Evolutionary conservation across 108 stramenopile species (phyloP).

Genomic region (Tribonema minus): DNA sequence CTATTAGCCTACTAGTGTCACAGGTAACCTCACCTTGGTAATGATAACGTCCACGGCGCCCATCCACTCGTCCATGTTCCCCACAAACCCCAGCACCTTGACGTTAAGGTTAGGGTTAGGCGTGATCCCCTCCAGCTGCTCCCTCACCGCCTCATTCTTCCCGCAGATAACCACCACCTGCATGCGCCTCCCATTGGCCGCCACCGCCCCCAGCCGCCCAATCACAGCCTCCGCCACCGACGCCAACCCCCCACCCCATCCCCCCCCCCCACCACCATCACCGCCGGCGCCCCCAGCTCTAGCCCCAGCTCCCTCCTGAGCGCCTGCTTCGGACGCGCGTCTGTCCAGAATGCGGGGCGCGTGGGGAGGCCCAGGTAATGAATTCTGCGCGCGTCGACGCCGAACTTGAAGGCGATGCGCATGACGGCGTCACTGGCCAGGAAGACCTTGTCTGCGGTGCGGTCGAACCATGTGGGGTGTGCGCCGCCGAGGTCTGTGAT

Average conservation of each 20-base stretch:
- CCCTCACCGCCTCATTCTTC: constrained; percentile 71
- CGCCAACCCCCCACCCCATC: constrained; percentile 91
- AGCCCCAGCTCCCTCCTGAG: constrained; percentile 37
- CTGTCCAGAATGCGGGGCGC: constrained; percentile 47
- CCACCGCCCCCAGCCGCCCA: constrained; percentile 58
- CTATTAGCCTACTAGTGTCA: too few species aligned
- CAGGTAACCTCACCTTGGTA: constrained; percentile 66
- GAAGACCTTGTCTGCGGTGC: constrained; percentile 44
- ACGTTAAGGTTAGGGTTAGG: too few species aligned
- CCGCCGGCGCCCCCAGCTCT: constrained; percentile 47
- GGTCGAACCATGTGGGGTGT: constrained; percentile 49
- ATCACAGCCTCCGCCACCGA: constrained; percentile 72
- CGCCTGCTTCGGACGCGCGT: constrained; percentile 9
- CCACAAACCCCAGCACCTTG: constrained; percentile 77
- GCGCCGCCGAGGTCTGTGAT: constrained; percentile 51
- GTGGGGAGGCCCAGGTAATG: constrained; percentile 40
- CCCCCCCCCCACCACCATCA: constrained; percentile 88
- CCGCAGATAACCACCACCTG: constrained; percentile 90
- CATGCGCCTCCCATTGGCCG: not conserved
- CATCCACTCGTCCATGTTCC: constrained; percentile 96
- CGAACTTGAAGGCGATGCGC: constrained; percentile 16
- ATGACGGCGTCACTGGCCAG: constrained; percentile 39
- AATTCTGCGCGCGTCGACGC: not conserved
- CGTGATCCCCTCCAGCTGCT: constrained; percentile 61
- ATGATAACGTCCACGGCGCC: constrained; percentile 75